A percentile compares a stretch with the other conserved stretches of the same genome.
Evolutionary conservation across 345 rosid genomes (phyloP).

Genomic region (Clausena lansium): DNA sequence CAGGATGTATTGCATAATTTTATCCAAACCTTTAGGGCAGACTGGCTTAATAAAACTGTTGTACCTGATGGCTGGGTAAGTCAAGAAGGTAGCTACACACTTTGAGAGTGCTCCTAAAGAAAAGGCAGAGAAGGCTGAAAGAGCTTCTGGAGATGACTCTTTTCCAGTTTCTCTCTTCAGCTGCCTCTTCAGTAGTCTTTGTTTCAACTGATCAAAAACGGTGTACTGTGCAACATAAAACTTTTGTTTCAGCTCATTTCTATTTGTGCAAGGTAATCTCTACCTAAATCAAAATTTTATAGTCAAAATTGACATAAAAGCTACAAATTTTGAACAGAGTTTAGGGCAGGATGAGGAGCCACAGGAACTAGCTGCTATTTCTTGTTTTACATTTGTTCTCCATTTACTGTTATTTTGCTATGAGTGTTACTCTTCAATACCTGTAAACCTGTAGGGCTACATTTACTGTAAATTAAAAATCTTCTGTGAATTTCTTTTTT

Average conservation of each 20-base stretch:
- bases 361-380: neutral
- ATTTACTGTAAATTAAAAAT: neutral
- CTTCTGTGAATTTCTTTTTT: neutral
- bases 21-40: neutral
- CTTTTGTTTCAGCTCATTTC: slow-evolving; percentile 22
- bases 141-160: slow-evolving; percentile 49
- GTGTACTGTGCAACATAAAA: slow-evolving; percentile 60
- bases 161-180: slow-evolving; percentile 29
- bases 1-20: neutral
- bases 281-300: neutral
- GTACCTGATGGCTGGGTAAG: slow-evolving; percentile 96
- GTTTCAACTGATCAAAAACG: slow-evolving; percentile 92
- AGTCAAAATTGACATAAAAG: neutral
- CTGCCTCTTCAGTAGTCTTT: slow-evolving; percentile 43
- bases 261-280: neutral
- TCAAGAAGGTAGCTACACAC: slow-evolving; percentile 72
- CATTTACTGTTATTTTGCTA: neutral
- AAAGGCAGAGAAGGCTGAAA: slow-evolving; percentile 86
- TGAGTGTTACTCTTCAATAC: neutral
- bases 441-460: neutral
- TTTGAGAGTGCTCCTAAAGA: slow-evolving; percentile 83
- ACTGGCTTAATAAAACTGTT: neutral
- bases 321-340: neutral
- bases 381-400: neutral
- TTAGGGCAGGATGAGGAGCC: neutral